Evolutionary conservation across 768 basidiomycete species (phyloP).

Genomic region (Leccinum disarticulatum): DNA sequence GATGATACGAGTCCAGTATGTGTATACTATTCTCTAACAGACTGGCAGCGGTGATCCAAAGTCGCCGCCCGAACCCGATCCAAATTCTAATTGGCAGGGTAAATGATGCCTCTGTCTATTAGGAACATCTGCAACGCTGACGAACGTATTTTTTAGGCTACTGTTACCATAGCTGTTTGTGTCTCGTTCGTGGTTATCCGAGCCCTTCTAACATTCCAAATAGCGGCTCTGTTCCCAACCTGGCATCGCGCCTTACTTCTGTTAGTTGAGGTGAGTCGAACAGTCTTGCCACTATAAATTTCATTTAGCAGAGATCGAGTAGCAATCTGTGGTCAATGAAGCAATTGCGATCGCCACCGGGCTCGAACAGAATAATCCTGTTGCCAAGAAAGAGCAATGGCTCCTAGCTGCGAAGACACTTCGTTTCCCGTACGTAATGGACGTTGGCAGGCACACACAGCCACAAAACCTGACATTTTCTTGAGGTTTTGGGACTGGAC

Average conservation of each 20-base stretch:
- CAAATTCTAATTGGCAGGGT: conserved; percentile 13
- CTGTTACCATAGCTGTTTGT: conserved; percentile 21
- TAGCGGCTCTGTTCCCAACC: conserved; percentile 23
- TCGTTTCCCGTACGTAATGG: conserved; percentile 19
- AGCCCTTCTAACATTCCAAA: conserved; percentile 2
- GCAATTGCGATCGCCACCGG: conserved; percentile 15
- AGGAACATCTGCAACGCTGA: neutral
- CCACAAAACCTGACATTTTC: neutral
- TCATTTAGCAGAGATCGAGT: neutral
- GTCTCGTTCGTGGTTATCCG: neutral
- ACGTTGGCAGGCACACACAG: neutral
- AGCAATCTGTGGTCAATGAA: conserved; percentile 20
- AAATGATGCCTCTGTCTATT: neutral
- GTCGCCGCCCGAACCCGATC: conserved; percentile 7
- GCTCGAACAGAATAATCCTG: conserved; percentile 1
- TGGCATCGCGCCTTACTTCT: conserved; percentile 20
- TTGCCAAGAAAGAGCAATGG: conserved; percentile 10
- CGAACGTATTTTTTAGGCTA: conserved; percentile 11
- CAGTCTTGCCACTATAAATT: neutral
- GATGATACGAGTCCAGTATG: neutral
- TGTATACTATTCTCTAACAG: neutral
- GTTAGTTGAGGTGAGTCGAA: conserved; percentile 12
- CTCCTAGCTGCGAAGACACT: conserved; percentile 11
- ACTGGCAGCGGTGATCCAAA: conserved; percentile 19
- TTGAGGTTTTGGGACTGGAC: conserved; percentile 23